Evolutionary conservation across 2,329 filamentous ascomycete species (phyloP).

Genomic region (Fusarium beomiforme): DNA sequence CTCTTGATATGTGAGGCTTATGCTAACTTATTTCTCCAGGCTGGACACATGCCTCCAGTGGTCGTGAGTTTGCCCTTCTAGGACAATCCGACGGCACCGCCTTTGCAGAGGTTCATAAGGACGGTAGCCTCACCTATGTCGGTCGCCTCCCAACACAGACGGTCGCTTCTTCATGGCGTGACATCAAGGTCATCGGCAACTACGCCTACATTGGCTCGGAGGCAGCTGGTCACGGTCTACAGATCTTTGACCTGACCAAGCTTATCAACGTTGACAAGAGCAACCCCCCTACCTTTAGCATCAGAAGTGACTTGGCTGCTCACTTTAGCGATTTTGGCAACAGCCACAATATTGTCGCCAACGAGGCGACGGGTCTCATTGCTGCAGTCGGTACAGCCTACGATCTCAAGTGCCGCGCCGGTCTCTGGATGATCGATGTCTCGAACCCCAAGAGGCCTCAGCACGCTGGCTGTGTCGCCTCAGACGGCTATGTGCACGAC

Average conservation of each 20-base stretch:
- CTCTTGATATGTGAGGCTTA: accelerated
- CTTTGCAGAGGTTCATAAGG: not conserved
- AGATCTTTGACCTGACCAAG: slow-evolving; percentile 71
- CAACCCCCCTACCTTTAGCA: slow-evolving; percentile 3
- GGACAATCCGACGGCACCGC: slow-evolving; percentile 9
- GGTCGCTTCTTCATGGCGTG: slow-evolving; percentile 49
- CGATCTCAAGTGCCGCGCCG: slow-evolving; percentile 7
- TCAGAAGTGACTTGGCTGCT: not conserved
- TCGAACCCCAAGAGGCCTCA: not conserved
- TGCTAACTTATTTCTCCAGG: not conserved
- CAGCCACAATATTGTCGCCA: slow-evolving; percentile 16
- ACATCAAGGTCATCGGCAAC: slow-evolving; percentile 52
- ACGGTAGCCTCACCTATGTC: slow-evolving; percentile 4
- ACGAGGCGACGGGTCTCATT: not conserved
- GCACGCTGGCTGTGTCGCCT: slow-evolving; percentile 1
- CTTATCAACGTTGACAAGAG: slow-evolving; percentile 47
- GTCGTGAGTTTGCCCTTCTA: slow-evolving; percentile 6
- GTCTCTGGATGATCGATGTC: slow-evolving; percentile 8
- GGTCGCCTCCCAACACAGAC: slow-evolving; percentile 55
- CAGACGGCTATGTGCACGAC: slow-evolving; percentile 1
- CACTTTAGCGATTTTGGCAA: slow-evolving; percentile 9
- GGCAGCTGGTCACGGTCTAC: slow-evolving; percentile 63
- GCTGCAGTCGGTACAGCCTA: not conserved
- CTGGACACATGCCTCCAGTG: slow-evolving; percentile 7
- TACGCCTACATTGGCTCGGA: slow-evolving; percentile 53